Percentiles rank a stretch among this genome's conserved stretches.
These are phyloP conservation scores for Apostasia shenzhenica DNA, from an alignment of 106 monocot species.

Conservation along the genomic window DNA sequence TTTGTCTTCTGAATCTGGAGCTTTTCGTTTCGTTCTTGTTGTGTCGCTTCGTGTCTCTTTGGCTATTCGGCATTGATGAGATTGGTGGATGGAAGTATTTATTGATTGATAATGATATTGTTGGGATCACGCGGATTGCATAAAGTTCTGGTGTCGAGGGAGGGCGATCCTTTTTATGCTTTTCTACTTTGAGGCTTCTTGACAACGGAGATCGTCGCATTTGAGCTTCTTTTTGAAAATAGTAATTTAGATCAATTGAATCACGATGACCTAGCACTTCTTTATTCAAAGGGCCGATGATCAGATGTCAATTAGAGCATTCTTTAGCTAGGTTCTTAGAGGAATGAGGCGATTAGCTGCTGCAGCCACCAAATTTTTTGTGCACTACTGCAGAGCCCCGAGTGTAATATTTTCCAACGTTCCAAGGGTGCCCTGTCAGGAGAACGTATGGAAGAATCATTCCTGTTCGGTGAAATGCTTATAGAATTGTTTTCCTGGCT, in stretches of 20 bases:
- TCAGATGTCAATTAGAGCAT: no score
- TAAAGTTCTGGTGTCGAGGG: background rate
- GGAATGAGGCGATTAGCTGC: no score
- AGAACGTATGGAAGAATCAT: no score
- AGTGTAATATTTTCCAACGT: no score
- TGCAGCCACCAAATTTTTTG: no score
- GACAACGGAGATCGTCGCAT: background rate
- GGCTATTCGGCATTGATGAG: background rate
- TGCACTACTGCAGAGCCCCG: no score
- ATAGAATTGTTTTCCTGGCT: no score
- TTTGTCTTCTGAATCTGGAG: constrained; percentile 2
- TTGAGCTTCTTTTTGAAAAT: background rate
- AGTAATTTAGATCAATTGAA: background rate
- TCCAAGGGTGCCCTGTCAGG: no score
- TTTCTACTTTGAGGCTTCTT: background rate
- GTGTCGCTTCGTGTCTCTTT: background rate
- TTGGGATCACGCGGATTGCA: background rate
- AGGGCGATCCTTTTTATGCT: background rate
- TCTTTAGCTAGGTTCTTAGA: no score
- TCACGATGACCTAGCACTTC: background rate
- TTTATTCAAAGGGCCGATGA: background rate
- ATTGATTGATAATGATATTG: background rate
- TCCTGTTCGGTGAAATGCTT: no score
- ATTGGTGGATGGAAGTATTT: background rate
- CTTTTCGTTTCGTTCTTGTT: background rate